Base-by-base conservation (phyloP, 352 stramenopile genomes). In the Phytophthora syringae region DNA sequence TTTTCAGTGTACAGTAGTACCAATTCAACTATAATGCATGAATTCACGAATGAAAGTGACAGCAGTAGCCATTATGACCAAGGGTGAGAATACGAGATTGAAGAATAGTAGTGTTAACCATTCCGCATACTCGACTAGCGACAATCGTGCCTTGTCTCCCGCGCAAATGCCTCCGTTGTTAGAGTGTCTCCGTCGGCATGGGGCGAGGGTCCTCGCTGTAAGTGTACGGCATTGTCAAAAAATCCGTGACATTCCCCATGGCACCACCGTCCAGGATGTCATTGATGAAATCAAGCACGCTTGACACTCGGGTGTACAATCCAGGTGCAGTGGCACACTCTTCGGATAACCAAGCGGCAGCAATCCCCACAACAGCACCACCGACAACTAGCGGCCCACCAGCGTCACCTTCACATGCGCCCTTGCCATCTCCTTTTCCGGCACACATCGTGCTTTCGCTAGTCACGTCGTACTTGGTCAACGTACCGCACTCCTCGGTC, bases 261-360 rank as follows among this genome's bases (percentile, higher is more conserved):
- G 45, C 25, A 4, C 45, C 45, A 22, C 45, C 45, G 10, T 52
- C 13, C 25, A 36, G 15, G 25, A 52, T 52, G 22, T 52, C 45
- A 6, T 52, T 18, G 45, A 52, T 52, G 25, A 22, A 52, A 13
- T 36, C 24, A 2, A 37, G 15, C 15, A 37, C 45, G 25, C 25
- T 21, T 11, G 45, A 18, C 3, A 52, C 25, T 15, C 45, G 24
- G 16, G 45, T 52, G 37, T 44, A 44, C n/a, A 44, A 44, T 52
- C 25, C 25, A 16, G 45, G 45, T 32, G 16, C 6, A n/a, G 7
- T 13, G 16, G 24, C 45, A 24, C 45, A 52, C 1, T 39, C 16
- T 16, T 25, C 45, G 16, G 5, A 5, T 12, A 12, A 11, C n/a
- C 45, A 24, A 52, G 3, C n/a, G 16, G 24, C 39, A 24, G 39